These are phyloP conservation scores for Spinacia oleracea DNA, from an alignment of 179 eudicot species.

Conservation along the genomic window DNA sequence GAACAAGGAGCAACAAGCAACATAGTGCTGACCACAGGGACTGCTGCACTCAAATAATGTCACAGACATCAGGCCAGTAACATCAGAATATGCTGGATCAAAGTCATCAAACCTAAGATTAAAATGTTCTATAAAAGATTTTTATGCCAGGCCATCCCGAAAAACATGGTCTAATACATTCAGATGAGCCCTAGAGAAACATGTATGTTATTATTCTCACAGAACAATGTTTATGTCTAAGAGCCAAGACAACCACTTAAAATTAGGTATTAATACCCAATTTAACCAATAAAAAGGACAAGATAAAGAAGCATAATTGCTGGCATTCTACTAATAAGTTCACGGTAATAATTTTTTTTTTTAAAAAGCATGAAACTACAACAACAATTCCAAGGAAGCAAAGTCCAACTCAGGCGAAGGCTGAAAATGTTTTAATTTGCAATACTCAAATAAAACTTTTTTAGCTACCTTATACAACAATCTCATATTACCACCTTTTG, in stretches of 20 bases:
- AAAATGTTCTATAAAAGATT: background rate
- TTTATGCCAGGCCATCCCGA: background rate
- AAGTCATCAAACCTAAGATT: background rate
- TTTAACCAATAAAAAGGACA: background rate
- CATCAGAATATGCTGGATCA: background rate
- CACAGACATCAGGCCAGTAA: background rate
- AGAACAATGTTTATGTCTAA: background rate
- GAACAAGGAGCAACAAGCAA: background rate
- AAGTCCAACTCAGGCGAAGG: background rate
- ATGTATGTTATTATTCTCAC: background rate
- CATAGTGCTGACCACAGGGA: background rate
- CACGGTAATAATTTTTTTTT: too few relatives aligned
- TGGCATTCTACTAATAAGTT: background rate
- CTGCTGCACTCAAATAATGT: background rate
- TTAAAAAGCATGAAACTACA: background rate
- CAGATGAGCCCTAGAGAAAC: background rate
- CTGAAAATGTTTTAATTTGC: background rate
- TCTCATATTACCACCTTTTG: background rate
- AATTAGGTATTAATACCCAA: background rate
- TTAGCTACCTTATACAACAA: background rate
- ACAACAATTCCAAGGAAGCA: background rate
- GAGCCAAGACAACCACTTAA: background rate
- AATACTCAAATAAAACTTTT: background rate
- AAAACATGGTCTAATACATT: background rate
- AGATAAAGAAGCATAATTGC: background rate